Base-by-base conservation (phyloP, 2,329 filamentous ascomycete species). In the Aspergillus alliaceus region DNA sequence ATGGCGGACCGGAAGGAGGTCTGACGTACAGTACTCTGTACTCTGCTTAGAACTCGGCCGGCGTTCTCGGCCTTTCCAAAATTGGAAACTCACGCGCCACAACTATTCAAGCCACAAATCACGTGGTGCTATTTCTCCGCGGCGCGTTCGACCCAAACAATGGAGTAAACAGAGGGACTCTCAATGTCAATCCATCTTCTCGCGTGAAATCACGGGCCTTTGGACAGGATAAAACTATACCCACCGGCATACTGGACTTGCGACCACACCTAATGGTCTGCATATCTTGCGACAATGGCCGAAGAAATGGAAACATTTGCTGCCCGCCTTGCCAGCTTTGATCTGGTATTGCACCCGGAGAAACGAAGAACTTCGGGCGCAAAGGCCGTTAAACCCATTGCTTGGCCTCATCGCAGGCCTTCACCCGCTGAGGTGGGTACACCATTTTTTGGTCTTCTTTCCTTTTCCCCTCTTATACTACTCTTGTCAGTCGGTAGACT, bases 271-370 rank as follows among this genome's bases (percentile, higher is more conserved):
- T 24, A 34, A 62, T 65, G 63, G 32, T 47, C 51, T 51, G 50
- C 40, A 56, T 14, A 31, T 37, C 27, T 12, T 15, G 14, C 54
- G 31, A 59, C 32, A 51, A 73, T 71, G 68, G 59, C 58, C 52
- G 62, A 75, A 15, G 75, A 75, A 58, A 81, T 84, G 77, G 79
- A 82, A 64, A 89, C 89, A 15, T 87, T 87, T 63, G 86, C 91
- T 63, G 88, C 87, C 66, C 90, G 95, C 48, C 77, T 97, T 34
- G 87, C 86, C 31, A 93, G 91, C 11, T 99, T 98, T 74, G 83
- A 89, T 51, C 80, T 80, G 53, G 75, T 84, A 2, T 83, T 90
- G 54, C 70, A 71, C 40, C 82, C 84, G 12, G 77, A 83, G 35
- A 91, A 91, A 73, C 86, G 90, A 67, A 84, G 90, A 70, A 82